These are phyloP conservation scores for Citrullus amarus DNA, from an alignment of 306 rosid species.

Conservation along the genomic window DNA sequence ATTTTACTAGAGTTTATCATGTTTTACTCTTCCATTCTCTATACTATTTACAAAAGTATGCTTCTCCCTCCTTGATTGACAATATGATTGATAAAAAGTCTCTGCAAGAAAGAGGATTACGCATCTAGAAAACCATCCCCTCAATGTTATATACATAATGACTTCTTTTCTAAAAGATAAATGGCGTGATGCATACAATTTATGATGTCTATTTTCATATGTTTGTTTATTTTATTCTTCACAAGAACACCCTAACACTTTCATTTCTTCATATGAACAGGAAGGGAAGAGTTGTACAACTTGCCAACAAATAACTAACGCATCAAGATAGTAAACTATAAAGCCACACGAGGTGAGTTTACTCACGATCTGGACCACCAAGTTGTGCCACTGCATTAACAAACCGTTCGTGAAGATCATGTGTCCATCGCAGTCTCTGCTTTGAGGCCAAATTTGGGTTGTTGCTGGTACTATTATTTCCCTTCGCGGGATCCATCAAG, in stretches of 20 bases:
- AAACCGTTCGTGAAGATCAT: conserved; percentile 91
- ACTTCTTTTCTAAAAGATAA: neutral
- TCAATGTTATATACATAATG: neutral
- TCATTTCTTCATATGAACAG: neutral
- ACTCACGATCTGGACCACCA: conserved; percentile 99
- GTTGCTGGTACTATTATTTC: conserved; percentile 45
- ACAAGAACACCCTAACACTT: neutral
- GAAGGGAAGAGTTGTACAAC: neutral
- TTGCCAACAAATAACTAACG: neutral
- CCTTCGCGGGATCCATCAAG: conserved; percentile 58
- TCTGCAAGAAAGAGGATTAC: neutral
- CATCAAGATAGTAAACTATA: neutral
- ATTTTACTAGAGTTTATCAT: neutral
- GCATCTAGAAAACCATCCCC: neutral
- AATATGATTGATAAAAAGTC: neutral
- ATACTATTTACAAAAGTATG: neutral
- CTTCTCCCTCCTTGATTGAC: neutral
- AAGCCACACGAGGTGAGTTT: conserved; percentile 3
- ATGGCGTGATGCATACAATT: neutral
- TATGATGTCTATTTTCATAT: neutral
- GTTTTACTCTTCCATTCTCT: neutral
- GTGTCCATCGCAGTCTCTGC: conserved; percentile 91
- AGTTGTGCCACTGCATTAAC: conserved; percentile 96
- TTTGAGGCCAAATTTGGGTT: conserved; percentile 65
- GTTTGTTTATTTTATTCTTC: neutral